Evolutionary conservation across 768 basidiomycete genomes (phyloP).

Genomic region (Suillus spraguei): DNA sequence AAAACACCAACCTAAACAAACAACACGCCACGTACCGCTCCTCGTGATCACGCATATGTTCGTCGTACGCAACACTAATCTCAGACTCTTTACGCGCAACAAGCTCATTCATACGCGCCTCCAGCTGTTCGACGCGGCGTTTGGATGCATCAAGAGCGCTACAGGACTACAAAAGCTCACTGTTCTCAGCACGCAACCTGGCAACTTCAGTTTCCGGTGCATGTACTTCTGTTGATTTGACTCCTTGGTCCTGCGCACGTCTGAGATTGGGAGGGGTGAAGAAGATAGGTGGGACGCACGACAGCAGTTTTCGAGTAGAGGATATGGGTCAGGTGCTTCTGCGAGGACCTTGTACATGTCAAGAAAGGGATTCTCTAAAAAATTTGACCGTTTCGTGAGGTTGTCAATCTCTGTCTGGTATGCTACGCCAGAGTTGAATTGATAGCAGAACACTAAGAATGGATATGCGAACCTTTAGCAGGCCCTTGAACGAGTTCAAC

Average conservation of each 20-base stretch:
- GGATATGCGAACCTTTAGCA: conserved; percentile 72
- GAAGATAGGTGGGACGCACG: conserved; percentile 42
- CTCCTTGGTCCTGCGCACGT: conserved; percentile 80
- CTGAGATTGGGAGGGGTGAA: conserved; percentile 1
- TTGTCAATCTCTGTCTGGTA: conserved; percentile 97
- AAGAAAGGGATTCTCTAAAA: conserved; percentile 92
- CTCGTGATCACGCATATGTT: conserved; percentile 93
- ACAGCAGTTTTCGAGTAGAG: conserved; percentile 93
- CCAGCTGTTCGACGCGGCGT: conserved; percentile 79
- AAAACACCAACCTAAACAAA: conserved; percentile 1
- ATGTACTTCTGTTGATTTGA: conserved; percentile 79
- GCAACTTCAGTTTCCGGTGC: conserved; percentile 76
- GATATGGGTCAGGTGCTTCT: conserved; percentile 97
- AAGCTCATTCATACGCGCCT: conserved; percentile 95
- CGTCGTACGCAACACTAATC: conserved; percentile 95
- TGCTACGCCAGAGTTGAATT: conserved; percentile 44
- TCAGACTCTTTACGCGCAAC: conserved; percentile 95
- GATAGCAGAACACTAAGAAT: conserved; percentile 1
- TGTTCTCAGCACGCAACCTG: conserved; percentile 80
- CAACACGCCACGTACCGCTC: conserved; percentile 64
- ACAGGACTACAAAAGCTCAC: conserved; percentile 74
- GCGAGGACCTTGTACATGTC: conserved; percentile 95
- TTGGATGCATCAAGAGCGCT: conserved; percentile 65
- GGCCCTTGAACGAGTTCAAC: conserved; percentile 80
- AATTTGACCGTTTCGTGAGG: conserved; percentile 90